Evolutionary conservation across 108 stramenopile genomes (phyloP).

Genomic region (Cyclotella distinguenda): DNA sequence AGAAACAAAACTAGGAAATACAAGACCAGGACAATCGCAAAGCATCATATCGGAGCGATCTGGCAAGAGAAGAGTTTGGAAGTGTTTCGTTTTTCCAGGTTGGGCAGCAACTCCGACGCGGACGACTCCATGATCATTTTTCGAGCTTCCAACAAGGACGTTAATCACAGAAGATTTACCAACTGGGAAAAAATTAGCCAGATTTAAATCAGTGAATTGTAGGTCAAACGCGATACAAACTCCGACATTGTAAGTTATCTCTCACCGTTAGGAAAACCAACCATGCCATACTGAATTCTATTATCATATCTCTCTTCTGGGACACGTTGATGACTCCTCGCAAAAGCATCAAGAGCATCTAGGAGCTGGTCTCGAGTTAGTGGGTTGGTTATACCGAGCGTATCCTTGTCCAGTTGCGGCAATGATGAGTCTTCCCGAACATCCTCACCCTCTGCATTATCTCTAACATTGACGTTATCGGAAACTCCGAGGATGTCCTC

Average conservation of each 20-base stretch:
- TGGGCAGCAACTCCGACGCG: conserved; percentile 96
- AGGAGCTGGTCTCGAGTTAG: conserved; percentile 75
- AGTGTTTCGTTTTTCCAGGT: conserved; percentile 99
- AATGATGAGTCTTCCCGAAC: background rate
- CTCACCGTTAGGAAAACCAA: conserved; percentile 73
- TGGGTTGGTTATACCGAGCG: conserved; percentile 53
- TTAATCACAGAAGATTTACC: conserved; percentile 98
- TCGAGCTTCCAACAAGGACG: conserved; percentile 90
- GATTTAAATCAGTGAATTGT: background rate
- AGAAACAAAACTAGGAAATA: conserved; percentile 98
- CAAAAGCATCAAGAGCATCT: conserved; percentile 64
- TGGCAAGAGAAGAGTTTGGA: conserved; percentile 95
- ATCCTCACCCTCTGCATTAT: conserved; percentile 9
- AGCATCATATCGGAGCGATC: conserved; percentile 85
- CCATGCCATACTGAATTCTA: conserved; percentile 92
- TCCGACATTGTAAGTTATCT: background rate
- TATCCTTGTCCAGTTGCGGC: conserved; percentile 1
- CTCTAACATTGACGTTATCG: conserved; percentile 37
- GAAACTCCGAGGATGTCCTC: conserved; percentile 37
- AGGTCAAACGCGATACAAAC: too few relatives aligned
- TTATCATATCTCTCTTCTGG: conserved; percentile 63
- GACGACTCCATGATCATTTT: conserved; percentile 81
- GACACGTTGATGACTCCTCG: conserved; percentile 55
- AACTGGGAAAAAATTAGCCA: conserved; percentile 61
- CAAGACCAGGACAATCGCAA: conserved; percentile 99